phyloP scores from a whole-genome alignment of 2,329 filamentous ascomycete species.

The Exophiala bonariae region DNA sequence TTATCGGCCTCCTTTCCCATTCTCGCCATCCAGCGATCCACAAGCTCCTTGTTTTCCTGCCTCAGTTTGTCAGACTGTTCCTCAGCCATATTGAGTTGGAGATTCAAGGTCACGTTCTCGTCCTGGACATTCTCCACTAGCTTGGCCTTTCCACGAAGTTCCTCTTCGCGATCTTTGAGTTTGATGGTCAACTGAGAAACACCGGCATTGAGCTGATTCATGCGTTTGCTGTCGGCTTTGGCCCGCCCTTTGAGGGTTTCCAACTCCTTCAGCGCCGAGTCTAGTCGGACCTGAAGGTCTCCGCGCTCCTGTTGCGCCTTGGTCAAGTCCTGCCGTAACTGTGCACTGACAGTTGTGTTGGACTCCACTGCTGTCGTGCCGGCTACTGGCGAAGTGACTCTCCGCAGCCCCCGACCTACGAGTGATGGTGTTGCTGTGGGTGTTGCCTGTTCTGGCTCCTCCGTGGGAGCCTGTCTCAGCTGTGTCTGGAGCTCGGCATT shows the following conservation, averaged over 20 bases:
- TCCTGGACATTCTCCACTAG: constrained; percentile 87
- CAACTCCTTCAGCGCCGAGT: constrained; percentile 64
- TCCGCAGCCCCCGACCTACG: constrained; percentile 24
- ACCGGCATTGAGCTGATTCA: constrained; percentile 64
- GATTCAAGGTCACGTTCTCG: constrained; percentile 82
- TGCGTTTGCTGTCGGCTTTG: constrained; percentile 59
- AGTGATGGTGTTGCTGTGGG: constrained; percentile 28
- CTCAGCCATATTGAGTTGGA: constrained; percentile 85
- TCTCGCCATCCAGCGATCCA: constrained; percentile 86
- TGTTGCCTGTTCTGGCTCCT: constrained; percentile 60
- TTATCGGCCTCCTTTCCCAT: constrained; percentile 83
- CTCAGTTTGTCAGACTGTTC: constrained; percentile 70
- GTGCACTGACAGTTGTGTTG: constrained; percentile 29
- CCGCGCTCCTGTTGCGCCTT: constrained; percentile 74
- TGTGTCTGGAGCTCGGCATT: constrained; percentile 23
- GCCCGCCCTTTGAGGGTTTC: constrained; percentile 61
- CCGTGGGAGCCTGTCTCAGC: constrained; percentile 56
- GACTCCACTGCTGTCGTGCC: constrained; percentile 3
- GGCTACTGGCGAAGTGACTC: constrained; percentile 29
- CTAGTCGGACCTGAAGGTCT: constrained; percentile 65
- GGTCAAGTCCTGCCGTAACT: constrained; percentile 67
- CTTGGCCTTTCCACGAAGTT: constrained; percentile 79
- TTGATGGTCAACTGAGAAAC: constrained; percentile 63
- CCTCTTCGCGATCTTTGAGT: constrained; percentile 79
- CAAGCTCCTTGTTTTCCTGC: constrained; percentile 82